Base-by-base conservation (phyloP, 257 asterid species). In the Scutellaria barbata region DNA sequence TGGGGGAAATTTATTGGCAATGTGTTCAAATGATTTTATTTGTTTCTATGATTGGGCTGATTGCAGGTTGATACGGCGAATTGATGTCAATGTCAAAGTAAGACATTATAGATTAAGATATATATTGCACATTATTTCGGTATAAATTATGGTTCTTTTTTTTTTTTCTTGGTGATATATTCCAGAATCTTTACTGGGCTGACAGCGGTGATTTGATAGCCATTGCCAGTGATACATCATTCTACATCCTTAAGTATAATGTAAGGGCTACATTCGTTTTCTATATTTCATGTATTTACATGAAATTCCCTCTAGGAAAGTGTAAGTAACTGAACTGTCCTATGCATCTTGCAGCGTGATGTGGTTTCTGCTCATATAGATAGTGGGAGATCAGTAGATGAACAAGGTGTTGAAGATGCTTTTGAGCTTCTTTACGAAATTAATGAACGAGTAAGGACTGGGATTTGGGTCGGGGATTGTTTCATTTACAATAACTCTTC, bases 391-490 rank as follows among this genome's bases (percentile, higher is more conserved):
- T 72, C 97, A 60, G 94, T 72, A 58, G 98, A 92, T 80, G 99
- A 95, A 45, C 88, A 95, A 79, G 99, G 98, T 1, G 92, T 92
- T 62, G 99, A 92, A 79, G 99, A 95, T 80, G 99, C 99, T 61
- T 95, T 95, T 85, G 99, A 90, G 84, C 95, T 86, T 75, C 92
- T 95, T 69, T 87, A 88, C 82, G 98, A 92, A 79, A 85, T 95
- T 68, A 90, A 87, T 86, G 99, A 95, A 85, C 89, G 99, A 63
- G 98, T 90, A 41, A 81, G 98, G 74, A 92, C 99, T 83, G 99
- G 98, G 73, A 63, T 92, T 54, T 95, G 99, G 99, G 98, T 95
- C 54, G 99, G 99, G 70, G 99, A 95, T 79, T 95, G 99, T 79
- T 95, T 95, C 75, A 95, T 95, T 75, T 95, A 95, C 85, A 95